Conservation (phyloP, 108 stramenopile species). For the Asterionellopsis glacialis region DNA sequence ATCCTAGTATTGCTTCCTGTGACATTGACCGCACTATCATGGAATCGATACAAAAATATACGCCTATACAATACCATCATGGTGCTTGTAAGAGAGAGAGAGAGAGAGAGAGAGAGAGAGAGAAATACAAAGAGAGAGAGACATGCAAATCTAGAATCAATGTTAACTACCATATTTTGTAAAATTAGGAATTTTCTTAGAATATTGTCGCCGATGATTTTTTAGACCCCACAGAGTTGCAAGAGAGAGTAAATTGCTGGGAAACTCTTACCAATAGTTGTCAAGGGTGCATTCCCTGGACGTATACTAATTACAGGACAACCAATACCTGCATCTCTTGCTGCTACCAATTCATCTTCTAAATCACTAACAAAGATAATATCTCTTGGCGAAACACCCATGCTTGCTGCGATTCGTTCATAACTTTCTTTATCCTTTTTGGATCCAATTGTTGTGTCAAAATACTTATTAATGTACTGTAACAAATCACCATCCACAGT, state of each 20-base stretch:
- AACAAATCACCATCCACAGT: slow-evolving; percentile 74
- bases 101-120: too few species aligned
- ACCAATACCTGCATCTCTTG: slow-evolving; percentile 73
- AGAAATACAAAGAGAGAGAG: too few species aligned
- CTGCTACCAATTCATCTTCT: slow-evolving; percentile 78
- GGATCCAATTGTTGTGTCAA: slow-evolving; percentile 84
- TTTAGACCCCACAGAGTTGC: slow-evolving; percentile 66
- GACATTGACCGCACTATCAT: too few species aligned
- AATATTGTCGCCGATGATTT: background rate
- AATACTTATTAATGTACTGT: slow-evolving; percentile 61
- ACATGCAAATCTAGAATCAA: too few species aligned
- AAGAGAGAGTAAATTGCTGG: slow-evolving; percentile 61
- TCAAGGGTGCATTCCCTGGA: slow-evolving; percentile 84
- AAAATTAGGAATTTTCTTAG: too few species aligned
- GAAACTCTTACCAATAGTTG: slow-evolving; percentile 31
- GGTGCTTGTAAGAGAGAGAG: too few species aligned
- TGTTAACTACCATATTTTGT: too few species aligned
- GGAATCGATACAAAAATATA: too few species aligned
- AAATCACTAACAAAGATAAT: slow-evolving; percentile 87
- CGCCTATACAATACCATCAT: too few species aligned
- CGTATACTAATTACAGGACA: slow-evolving; percentile 64
- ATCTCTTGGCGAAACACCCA: slow-evolving; percentile 63
- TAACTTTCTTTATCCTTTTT: slow-evolving; percentile 75
- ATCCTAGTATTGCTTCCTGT: too few species aligned
- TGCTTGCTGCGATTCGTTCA: slow-evolving; percentile 51